A percentile compares a stretch with the other conserved stretches of the same genome.
Evolutionary conservation across 2,329 filamentous ascomycete genomes (phyloP).

Genomic region (Colletotrichum sp.): DNA sequence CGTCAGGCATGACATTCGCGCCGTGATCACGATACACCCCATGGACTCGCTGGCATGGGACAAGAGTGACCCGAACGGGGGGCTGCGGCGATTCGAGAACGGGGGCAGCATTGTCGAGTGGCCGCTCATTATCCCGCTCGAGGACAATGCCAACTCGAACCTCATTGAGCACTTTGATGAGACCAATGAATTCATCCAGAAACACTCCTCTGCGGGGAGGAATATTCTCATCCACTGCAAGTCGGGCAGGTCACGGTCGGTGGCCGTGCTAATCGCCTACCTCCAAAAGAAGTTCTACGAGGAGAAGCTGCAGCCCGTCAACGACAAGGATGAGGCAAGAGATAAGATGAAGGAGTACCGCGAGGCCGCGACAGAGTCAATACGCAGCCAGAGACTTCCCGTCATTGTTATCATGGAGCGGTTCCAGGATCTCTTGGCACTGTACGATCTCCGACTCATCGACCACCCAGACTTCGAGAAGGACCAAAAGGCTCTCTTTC

Average conservation of each 20-base stretch:
- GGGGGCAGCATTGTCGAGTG: background rate
- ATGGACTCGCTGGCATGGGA: conserved; percentile 5
- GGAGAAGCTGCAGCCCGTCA: background rate
- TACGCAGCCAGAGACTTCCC: background rate
- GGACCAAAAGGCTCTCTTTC: background rate
- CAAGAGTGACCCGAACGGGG: background rate
- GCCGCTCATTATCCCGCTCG: conserved; percentile 1
- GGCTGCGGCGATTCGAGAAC: background rate
- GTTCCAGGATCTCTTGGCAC: background rate
- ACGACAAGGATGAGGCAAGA: background rate
- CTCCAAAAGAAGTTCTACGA: background rate
- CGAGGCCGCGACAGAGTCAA: background rate
- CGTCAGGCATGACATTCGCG: background rate
- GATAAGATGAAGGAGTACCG: background rate
- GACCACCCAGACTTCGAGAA: background rate
- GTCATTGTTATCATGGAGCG: conserved; percentile 6
- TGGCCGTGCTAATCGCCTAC: conserved; percentile 2
- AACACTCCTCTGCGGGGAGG: background rate
- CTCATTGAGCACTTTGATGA: background rate
- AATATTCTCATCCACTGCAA: conserved; percentile 6
- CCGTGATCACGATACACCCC: background rate
- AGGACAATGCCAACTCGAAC: conserved; percentile 9
- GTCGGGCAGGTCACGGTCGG: background rate
- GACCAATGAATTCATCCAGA: background rate
- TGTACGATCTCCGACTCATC: background rate